A percentile compares a stretch with the other conserved stretches of the same genome.
phyloP scores from a whole-genome alignment of 495 filamentous ascomycete genomes.

The Cladorrhinum samala region DNA sequence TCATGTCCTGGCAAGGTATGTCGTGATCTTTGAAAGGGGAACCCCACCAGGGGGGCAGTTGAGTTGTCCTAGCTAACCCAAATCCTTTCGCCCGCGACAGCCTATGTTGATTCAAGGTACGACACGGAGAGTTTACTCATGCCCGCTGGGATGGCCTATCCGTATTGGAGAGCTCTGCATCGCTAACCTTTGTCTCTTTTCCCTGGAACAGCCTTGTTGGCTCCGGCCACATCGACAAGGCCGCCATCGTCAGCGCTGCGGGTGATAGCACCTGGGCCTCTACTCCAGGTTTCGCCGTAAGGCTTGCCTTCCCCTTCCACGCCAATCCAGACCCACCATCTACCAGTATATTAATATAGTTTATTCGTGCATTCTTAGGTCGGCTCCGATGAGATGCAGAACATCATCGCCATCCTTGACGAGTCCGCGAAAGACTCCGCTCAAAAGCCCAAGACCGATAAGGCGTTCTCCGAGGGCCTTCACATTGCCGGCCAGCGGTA shows the following conservation, averaged over 20 bases:
- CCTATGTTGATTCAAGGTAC: constrained; percentile 47
- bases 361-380: no score
- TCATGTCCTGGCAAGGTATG: constrained; percentile 56
- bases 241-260: constrained; percentile 73
- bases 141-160: not conserved
- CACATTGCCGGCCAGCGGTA: constrained; percentile 64
- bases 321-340: not conserved
- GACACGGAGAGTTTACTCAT: not conserved
- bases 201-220: constrained; percentile 62
- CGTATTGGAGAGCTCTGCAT: not conserved
- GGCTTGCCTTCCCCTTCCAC: constrained; percentile 19
- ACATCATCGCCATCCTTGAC: constrained; percentile 37
- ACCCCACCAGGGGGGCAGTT: constrained; percentile 32
- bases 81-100: constrained; percentile 24
- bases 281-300: constrained; percentile 65
- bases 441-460: constrained; percentile 42
- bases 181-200: not conserved
- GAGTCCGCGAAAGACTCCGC: constrained; percentile 23
- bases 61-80: constrained; percentile 31
- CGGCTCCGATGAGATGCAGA: constrained; percentile 54
- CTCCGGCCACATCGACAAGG: constrained; percentile 78
- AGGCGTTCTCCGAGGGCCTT: constrained; percentile 54
- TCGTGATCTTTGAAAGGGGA: constrained; percentile 6
- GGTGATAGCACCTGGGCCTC: constrained; percentile 80
- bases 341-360: no score